A percentile compares a stretch with the other conserved stretches of the same genome.
Conservation (phyloP, 2,329 filamentous ascomycete genomes). For the Tolypocladium pustulatum region DNA sequence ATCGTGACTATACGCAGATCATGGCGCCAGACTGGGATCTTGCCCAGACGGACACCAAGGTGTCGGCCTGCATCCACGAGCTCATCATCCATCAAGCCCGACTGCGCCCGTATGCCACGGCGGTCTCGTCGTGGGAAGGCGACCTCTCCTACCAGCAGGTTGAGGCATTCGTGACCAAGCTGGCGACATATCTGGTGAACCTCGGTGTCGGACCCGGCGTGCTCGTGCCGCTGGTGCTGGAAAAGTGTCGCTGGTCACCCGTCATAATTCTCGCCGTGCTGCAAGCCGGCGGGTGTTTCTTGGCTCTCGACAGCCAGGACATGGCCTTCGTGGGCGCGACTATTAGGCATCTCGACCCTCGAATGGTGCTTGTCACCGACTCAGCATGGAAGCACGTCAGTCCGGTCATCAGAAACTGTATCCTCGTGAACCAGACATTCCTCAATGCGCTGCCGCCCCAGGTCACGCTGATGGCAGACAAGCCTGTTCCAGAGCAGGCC, state of each 20-base stretch:
- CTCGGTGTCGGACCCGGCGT: slow-evolving; percentile 40
- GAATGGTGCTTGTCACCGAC: slow-evolving; percentile 34
- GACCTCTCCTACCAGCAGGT: slow-evolving; percentile 30
- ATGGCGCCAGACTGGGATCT: slow-evolving; percentile 38
- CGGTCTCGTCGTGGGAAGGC: slow-evolving; percentile 34
- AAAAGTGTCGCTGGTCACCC: slow-evolving; percentile 60
- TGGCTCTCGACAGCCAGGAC: slow-evolving; percentile 36
- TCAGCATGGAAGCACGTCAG: slow-evolving; percentile 27
- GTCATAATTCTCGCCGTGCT: slow-evolving; percentile 59
- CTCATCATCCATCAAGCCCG: slow-evolving; percentile 30
- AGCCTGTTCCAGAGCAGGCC: slow-evolving; percentile 31
- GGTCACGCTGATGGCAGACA: slow-evolving; percentile 15
- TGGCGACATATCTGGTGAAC: slow-evolving; percentile 35
- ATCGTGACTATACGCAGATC: slow-evolving; percentile 44
- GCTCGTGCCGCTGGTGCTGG: slow-evolving; percentile 55
- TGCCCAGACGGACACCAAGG: slow-evolving; percentile 25
- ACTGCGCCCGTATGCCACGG: slow-evolving; percentile 26
- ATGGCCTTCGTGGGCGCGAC: slow-evolving; percentile 28
- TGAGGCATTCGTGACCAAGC: slow-evolving; percentile 23
- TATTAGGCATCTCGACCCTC: slow-evolving; percentile 31
- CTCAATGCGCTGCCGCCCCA: slow-evolving; percentile 23
- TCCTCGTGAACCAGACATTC: slow-evolving; percentile 30
- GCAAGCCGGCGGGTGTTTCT: slow-evolving; percentile 44
- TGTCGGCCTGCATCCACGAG: slow-evolving; percentile 32
- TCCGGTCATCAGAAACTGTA: slow-evolving; percentile 27